Evolutionary conservation across 306 rosid genomes (phyloP), one percentile per base, ranked within the genome.

Genomic region (Castanea sativa): DNA sequence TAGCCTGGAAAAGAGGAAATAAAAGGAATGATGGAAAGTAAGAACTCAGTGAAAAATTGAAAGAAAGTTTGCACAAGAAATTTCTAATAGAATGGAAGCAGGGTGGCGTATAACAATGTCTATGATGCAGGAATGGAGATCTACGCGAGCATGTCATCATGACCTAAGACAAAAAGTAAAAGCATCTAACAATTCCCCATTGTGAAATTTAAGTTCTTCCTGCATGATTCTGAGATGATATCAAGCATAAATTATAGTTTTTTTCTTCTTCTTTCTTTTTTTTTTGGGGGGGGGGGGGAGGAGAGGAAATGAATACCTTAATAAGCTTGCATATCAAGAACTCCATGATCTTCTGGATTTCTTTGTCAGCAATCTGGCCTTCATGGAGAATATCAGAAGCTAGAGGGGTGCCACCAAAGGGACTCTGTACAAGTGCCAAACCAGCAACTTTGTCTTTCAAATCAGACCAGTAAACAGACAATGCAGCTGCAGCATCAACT

Each of bases 321-420:
- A 91, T 87, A 70, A 91, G 81, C 83, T 94, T 92, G 94, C 98
- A 90, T 61, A 90, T 84, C n/a, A 94, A 25, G 73, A 94, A 89
- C 86, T 94, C 94, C 94, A 88, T 86, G 35, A 92, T 90, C 85
- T 88, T 83, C 4, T 89, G 84, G 56, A 90, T 82, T 88, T 89
- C 94, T 83, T 87, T 89, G 89, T 94, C 91, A n/a, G 80, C 94
- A 25, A 94, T 84, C 86, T 92, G 98, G 80, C 97, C 98, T 58
- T 90, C 83, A 0, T 94, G 91, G 73, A 94, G 92, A 63, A 80
- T 83, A 85, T 88, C 97, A 35, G 97, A 94, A 84, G 94, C 94
- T 77, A 92, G 61, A 4, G 98, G 94, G 64, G 94, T 90, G 83
- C 98, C 97, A 35, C 94, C 98, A 56, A 88, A 89, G 19, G 97